Percentiles rank a stretch among this genome's conserved stretches.
Conservation (phyloP, 2,329 filamentous ascomycete genomes). For the Alternaria metachromatica region DNA sequence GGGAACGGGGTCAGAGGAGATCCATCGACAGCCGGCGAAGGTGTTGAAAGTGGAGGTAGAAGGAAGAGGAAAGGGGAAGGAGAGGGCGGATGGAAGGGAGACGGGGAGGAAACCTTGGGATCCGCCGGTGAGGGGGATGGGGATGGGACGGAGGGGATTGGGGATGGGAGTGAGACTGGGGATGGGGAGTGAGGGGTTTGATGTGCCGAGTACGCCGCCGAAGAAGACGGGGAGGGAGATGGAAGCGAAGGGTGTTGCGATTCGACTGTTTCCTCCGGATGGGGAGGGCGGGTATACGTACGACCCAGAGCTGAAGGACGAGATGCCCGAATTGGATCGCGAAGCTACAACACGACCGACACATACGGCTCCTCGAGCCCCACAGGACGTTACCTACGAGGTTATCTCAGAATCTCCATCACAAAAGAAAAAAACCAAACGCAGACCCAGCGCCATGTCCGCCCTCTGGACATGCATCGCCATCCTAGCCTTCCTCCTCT, state of each 20-base stretch:
- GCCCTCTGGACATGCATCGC: slow-evolving; percentile 7
- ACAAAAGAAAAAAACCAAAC: neutral
- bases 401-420: neutral
- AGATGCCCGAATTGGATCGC: neutral
- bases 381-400: neutral
- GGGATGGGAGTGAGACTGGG: neutral
- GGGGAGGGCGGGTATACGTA: neutral
- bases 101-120: slow-evolving; percentile 34
- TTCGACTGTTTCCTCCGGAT: neutral
- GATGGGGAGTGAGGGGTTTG: neutral
- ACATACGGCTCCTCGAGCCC: accelerated
- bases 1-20: neutral
- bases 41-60: neutral
- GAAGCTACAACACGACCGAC: neutral
- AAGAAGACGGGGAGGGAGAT: neutral
- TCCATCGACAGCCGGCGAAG: neutral
- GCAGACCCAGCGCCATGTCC: neutral
- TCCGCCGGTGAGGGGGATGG: slow-evolving; percentile 23
- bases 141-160: neutral
- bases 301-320: neutral
- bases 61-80: slow-evolving; percentile 1
- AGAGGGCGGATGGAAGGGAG: neutral
- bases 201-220: neutral
- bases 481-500: slow-evolving; percentile 17
- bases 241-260: neutral